Percentiles rank a stretch among this genome's conserved stretches.
Conservation (phyloP, 1,139 yeast species). For the Diutina catenulata region DNA sequence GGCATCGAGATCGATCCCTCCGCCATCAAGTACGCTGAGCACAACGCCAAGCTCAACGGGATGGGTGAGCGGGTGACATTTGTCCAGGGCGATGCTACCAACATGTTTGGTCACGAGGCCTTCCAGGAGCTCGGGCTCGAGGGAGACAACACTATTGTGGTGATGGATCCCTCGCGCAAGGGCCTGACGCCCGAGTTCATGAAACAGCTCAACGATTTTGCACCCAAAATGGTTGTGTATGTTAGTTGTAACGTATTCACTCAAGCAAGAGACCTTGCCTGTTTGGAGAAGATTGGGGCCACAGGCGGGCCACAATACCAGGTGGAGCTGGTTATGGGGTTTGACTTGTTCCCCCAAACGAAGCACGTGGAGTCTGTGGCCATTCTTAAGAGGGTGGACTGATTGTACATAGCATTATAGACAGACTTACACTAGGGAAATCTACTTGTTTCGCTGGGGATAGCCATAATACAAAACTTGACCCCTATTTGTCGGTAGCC, state of each 20-base stretch:
- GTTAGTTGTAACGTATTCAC: conserved; percentile 37
- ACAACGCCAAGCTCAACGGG: conserved; percentile 29
- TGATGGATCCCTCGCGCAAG: conserved; percentile 36
- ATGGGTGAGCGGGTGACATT: conserved; percentile 19
- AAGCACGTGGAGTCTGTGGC: conserved; percentile 37
- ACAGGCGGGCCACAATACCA: conserved; percentile 13
- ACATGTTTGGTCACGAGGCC: conserved; percentile 18
- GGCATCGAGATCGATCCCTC: conserved; percentile 29
- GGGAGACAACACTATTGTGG: conserved; percentile 26
- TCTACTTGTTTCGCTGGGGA: no score
- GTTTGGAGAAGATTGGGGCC: conserved; percentile 16
- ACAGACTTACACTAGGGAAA: no score
- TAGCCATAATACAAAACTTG: no score
- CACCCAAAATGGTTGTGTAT: conserved; percentile 27
- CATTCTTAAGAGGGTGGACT: no score
- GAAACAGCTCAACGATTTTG: conserved; percentile 23
- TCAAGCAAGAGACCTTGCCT: conserved; percentile 32
- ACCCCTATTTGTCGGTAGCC: no score
- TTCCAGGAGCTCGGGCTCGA: conserved; percentile 10
- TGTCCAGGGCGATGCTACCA: conserved; percentile 27
- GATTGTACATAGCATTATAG: no score
- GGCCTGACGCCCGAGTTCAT: conserved; percentile 26
- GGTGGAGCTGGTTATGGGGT: conserved; percentile 25
- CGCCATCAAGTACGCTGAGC: conserved; percentile 25
- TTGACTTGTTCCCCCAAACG: conserved; percentile 39